These are phyloP conservation scores for Fusarium sp. DNA, from an alignment of 2,329 filamentous ascomycete genomes.

Conservation along the genomic window DNA sequence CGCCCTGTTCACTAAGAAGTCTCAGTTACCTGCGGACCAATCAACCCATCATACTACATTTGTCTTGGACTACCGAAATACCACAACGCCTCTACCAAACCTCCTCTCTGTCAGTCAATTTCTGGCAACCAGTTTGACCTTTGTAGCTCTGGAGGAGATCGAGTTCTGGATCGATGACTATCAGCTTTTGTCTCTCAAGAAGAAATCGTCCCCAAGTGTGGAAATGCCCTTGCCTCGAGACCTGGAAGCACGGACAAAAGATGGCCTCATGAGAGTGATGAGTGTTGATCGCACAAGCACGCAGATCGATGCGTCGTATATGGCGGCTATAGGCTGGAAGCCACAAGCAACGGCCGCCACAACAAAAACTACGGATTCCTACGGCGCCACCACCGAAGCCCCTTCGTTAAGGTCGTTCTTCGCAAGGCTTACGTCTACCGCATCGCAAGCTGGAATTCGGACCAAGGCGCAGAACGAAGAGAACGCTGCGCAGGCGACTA, in stretches of 20 bases:
- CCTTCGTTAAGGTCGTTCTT: constrained; percentile 86
- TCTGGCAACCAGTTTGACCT: constrained; percentile 93
- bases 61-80: constrained; percentile 92
- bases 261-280: constrained; percentile 88
- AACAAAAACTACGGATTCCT: constrained; percentile 64
- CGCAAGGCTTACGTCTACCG: constrained; percentile 77
- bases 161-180: constrained; percentile 94
- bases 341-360: constrained; percentile 62
- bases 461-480: constrained; percentile 76
- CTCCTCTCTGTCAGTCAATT: constrained; percentile 92
- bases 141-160: constrained; percentile 89
- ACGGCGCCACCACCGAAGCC: constrained; percentile 62
- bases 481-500: constrained; percentile 72
- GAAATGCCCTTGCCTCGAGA: constrained; percentile 82
- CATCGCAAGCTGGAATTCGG: constrained; percentile 65
- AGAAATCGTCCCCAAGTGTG: constrained; percentile 86
- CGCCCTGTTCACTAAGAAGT: constrained; percentile 90
- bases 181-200: constrained; percentile 82
- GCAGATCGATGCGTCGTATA: constrained; percentile 92
- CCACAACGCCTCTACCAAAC: constrained; percentile 87
- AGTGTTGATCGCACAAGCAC: constrained; percentile 88
- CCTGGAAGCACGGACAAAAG: constrained; percentile 85
- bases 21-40: constrained; percentile 79
- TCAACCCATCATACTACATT: constrained; percentile 86
- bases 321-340: constrained; percentile 91